Evolutionary conservation across 345 rosid genomes (phyloP), one percentile per base, ranked within the genome.

Genomic region (Gossypium bickii): DNA sequence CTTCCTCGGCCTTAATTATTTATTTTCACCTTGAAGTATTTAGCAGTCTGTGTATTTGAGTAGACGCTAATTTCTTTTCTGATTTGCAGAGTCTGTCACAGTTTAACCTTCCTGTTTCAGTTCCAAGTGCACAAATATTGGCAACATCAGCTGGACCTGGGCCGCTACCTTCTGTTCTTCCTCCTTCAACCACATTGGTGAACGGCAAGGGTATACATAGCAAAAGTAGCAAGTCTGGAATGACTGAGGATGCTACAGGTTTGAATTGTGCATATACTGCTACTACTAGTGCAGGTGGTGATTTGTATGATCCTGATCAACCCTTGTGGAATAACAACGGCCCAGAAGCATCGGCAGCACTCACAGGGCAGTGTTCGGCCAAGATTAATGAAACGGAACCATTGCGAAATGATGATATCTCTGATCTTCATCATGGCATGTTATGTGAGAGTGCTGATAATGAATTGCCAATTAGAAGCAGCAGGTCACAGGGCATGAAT

Each of bases 251-350:
- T 79, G 86, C 82, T 62, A 47, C 83, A 78, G 90, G 84, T 65
- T 82, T 85, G 76, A 87, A 89, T 79, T 83, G 84, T 84, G 86
- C 80, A 62, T 87, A 73, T 83, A 69, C 88, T 77, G 86, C 83
- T 76, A 60, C 86, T 70, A 75, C 71, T 70, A 34, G 73, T 83
- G 82, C 81, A 67, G 84, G 74, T 78, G 95, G 90, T 56, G 99
- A 95, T 83, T 79, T 91, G 69, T 95, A 95, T 80, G 99, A 95
- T 84, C 99, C 99, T 77, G 99, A 95, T 84, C 98, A 95, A 80
- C 99, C 98, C 60, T 74, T 95, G 77, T 95, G 99, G 99, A 95
- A 90, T 83, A 82, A 81, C 68, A 83, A 78, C 82, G 87, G 83
- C 83, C 94, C 85, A 67, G 96, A 89, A 86, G 83, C 87, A 71